Evolutionary conservation across 1,284 basidiomycete species (phyloP).

Genomic region (Apiotrichum veenhuisii): DNA sequence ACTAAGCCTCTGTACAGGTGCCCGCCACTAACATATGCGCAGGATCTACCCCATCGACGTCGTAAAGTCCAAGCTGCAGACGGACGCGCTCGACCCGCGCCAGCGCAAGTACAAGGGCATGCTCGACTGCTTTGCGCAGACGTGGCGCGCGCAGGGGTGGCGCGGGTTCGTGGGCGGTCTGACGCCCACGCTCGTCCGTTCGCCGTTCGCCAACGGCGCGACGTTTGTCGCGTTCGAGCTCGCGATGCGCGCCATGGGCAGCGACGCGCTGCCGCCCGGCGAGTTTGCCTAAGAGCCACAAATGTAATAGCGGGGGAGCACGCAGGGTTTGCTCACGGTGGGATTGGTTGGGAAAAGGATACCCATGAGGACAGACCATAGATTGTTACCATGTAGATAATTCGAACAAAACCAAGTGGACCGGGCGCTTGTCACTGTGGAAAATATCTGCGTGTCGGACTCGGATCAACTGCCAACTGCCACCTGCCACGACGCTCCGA

Average conservation of each 20-base stretch:
- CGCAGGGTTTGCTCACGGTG: no score
- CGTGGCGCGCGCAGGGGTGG: constrained; percentile 76
- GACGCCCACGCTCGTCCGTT: constrained; percentile 75
- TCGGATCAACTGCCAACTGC: no score
- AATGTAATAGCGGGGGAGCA: no score
- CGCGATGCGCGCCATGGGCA: constrained; percentile 56
- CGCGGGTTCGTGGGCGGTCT: constrained; percentile 85
- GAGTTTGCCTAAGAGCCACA: background rate
- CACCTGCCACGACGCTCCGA: no score
- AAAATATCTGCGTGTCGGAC: no score
- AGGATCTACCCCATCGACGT: constrained; percentile 90
- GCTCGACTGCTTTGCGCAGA: constrained; percentile 73
- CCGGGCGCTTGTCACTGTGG: no score
- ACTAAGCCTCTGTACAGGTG: no score
- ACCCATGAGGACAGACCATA: no score
- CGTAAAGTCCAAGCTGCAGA: constrained; percentile 93
- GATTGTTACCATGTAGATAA: no score
- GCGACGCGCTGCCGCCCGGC: background rate
- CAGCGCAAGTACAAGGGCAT: constrained; percentile 77
- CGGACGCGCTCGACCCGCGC: constrained; percentile 72
- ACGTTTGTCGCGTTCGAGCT: constrained; percentile 91
- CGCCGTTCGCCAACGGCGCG: constrained; percentile 70
- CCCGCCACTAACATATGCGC: constrained; percentile 19
- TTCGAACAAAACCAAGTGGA: no score
- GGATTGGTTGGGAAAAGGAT: no score